Evolutionary conservation across 148 eudicot genomes (phyloP).

Genomic region (Spergularia marina): DNA sequence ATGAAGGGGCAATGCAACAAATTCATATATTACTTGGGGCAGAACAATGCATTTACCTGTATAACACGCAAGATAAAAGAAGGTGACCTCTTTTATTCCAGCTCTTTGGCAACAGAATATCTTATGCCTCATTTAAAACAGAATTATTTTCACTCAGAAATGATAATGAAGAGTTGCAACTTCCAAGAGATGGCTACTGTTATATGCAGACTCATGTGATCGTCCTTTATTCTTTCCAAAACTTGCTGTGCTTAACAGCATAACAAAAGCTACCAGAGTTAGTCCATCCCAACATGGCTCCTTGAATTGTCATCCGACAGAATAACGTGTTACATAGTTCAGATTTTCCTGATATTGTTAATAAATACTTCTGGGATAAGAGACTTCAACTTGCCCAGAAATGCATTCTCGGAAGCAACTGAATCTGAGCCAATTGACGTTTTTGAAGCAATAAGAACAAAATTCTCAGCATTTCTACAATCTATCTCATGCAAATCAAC

Average conservation of each 20-base stretch:
- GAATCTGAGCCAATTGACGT: constrained; percentile 19
- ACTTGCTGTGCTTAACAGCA: no score
- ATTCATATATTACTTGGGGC: not conserved
- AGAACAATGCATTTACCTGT: not conserved
- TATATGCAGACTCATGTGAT: no score
- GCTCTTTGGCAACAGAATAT: not conserved
- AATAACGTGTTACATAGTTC: constrained; percentile 10
- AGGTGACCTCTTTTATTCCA: not conserved
- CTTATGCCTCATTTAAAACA: not conserved
- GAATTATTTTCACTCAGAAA: not conserved
- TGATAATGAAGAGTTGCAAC: not conserved
- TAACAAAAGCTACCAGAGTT: not conserved
- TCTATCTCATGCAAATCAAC: constrained; percentile 60
- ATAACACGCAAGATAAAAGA: not conserved
- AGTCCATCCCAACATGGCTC: not conserved
- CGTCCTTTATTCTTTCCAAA: no score
- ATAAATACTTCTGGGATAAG: constrained; percentile 38
- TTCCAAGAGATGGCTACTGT: not conserved
- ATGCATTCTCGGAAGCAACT: constrained; percentile 24
- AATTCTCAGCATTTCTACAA: constrained; percentile 64
- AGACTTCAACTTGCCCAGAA: constrained; percentile 49
- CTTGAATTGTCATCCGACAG: not conserved
- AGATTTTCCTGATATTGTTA: constrained; percentile 49
- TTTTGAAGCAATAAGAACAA: constrained; percentile 56
- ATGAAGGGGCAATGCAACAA: not conserved